These are phyloP conservation scores for Ophiocordyceps polyrhachis-furcata DNA, from an alignment of 2,329 filamentous ascomycete genomes.

Conservation along the genomic window DNA sequence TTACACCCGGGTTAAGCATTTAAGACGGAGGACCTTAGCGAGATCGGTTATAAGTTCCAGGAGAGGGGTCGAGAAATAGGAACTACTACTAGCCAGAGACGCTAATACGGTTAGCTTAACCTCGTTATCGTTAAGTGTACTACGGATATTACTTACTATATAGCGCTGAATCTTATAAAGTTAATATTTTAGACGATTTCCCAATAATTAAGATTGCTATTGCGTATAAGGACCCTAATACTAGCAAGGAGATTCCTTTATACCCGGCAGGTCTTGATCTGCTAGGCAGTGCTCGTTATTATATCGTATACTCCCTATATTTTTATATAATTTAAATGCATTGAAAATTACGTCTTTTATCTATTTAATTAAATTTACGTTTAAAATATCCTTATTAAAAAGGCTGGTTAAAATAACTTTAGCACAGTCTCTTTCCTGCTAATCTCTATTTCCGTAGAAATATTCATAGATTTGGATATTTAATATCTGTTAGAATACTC, in stretches of 20 bases:
- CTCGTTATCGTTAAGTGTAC: constrained; percentile 2
- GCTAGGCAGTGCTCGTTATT: too few relatives aligned
- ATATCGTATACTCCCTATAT: too few relatives aligned
- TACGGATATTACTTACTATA: constrained; percentile 2
- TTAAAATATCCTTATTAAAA: too few relatives aligned
- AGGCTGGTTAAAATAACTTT: too few relatives aligned
- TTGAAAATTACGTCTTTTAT: too few relatives aligned
- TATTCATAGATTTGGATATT: too few relatives aligned
- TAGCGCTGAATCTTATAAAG: constrained; percentile 3
- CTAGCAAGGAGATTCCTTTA: constrained; percentile 5
- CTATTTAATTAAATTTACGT: too few relatives aligned
- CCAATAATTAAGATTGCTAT: constrained; percentile 38
- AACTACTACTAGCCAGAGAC: constrained; percentile 4
- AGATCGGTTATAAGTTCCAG: constrained; percentile 25
- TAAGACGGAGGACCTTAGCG: constrained; percentile 5
- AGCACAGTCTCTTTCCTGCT: too few relatives aligned
- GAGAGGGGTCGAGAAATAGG: constrained; percentile 15
- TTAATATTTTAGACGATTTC: constrained; percentile 7
- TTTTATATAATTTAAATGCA: too few relatives aligned
- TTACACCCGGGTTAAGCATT: constrained; percentile 5
- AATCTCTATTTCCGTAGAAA: too few relatives aligned
- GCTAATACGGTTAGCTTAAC: constrained; percentile 6
- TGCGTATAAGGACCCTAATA: constrained; percentile 4
- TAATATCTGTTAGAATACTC: too few relatives aligned
- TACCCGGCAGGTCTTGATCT: constrained; percentile 3